Base-by-base conservation (phyloP, 345 rosid genomes). In the Psidium friedrichsthalianum region DNA sequence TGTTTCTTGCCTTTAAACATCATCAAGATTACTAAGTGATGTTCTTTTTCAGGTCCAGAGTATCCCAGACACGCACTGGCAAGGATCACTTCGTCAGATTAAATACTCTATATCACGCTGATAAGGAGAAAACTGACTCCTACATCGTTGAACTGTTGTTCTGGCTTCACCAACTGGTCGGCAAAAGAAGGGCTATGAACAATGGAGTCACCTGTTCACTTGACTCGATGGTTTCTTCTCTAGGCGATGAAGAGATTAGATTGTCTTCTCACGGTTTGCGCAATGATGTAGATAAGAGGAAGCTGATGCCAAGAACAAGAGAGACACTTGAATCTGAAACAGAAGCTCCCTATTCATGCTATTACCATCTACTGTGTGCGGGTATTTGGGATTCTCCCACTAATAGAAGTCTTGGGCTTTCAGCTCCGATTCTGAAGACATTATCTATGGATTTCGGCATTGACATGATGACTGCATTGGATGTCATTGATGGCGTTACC, bases 61-160 rank as follows among this genome's bases (percentile, higher is more conserved):
- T 91, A 87, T 94, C 92, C 88, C 92, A 88, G 64, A 96, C 93
- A 89, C 90, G n/a, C n/a, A n/a, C n/a, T n/a, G 94, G 97, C 83
- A 97, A 94, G 90, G 88, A 87, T 1, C 94, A 95, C 88, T 92
- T 96, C 86, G 92, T 94, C 82, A 92, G 94, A 86, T 95, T 96
- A 2, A 97, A 97, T 86, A 94, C 99, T 3, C 93, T 97, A 59
- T 95, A 97, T 91, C 98, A 97, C 84, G 99, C 99, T 4, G 96
- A 96, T 83, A 96, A 93, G n/a, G n/a, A n/a, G 88, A 97, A 93
- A 92, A 95, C 98, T 0, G 98, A 96, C 86, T 80, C 83, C 32
- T 94, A 90, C 87, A 93, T 96, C 89, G 93, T 96, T 57, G 98
- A 96, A 59, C 87, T 94, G 76, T 94, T 96, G 85, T 96, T 95